phyloP scores from a whole-genome alignment of 2,329 filamentous ascomycete species.

The Parascedosporium putredinis region DNA sequence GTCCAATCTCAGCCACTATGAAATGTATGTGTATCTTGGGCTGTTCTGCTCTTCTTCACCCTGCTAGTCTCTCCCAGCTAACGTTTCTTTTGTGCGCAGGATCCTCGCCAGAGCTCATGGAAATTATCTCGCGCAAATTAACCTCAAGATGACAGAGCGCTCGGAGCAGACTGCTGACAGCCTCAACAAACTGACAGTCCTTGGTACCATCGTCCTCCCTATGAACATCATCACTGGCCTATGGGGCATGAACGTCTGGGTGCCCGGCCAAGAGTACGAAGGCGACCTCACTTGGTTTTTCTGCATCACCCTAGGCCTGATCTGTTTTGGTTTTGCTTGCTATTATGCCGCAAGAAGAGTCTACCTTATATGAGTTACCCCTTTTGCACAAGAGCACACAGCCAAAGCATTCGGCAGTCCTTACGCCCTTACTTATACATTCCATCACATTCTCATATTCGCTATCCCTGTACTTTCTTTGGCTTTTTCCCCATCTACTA shows the following conservation, averaged over 20 bases:
- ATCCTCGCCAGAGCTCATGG: conserved; percentile 84
- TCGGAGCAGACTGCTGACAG: conserved; percentile 94
- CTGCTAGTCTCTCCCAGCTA: too few species aligned
- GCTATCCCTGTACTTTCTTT: too few species aligned
- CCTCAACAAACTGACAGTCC: conserved; percentile 84
- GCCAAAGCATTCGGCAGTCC: too few species aligned
- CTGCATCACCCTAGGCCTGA: conserved; percentile 61
- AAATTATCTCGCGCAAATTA: conserved; percentile 99
- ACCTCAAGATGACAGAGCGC: conserved; percentile 96
- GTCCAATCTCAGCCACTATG: conserved; percentile 87
- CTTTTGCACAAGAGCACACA: too few species aligned
- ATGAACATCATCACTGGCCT: conserved; percentile 99
- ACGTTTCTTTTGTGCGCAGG: conserved; percentile 35
- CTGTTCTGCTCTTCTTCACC: too few species aligned
- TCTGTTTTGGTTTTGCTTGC: conserved; percentile 70
- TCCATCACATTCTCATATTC: too few species aligned
- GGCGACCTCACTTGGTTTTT: conserved; percentile 66
- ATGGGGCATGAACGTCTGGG: conserved; percentile 98
- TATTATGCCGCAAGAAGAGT: conserved; percentile 76
- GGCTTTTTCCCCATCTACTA: too few species aligned
- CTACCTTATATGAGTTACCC: conserved; percentile 64
- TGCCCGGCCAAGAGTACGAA: conserved; percentile 81
- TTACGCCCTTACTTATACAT: too few species aligned
- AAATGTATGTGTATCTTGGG: too few species aligned
- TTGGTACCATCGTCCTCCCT: conserved; percentile 92